Conservation (phyloP, 1,284 basidiomycete genomes). For the Phaffia rhodozyma region DNA sequence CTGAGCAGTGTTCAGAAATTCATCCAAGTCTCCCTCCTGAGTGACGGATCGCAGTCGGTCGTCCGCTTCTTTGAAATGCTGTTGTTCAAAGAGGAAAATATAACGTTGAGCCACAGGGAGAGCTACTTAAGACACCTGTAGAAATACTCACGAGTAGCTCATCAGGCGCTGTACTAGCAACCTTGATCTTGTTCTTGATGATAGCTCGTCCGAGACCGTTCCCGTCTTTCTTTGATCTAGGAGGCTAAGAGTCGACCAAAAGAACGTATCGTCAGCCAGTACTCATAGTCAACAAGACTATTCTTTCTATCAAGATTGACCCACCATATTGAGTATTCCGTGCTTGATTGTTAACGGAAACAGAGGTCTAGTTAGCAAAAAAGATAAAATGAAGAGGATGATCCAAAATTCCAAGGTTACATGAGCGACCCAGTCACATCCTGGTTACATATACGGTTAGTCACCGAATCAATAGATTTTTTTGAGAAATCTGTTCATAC, state of each 20-base stretch:
- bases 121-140: neutral
- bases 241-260: conserved; percentile 10
- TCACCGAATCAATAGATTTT: too few species aligned
- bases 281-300: too few species aligned
- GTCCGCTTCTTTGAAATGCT: conserved; percentile 71
- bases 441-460: too few species aligned
- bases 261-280: too few species aligned
- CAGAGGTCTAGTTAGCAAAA: too few species aligned
- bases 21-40: conserved; percentile 89
- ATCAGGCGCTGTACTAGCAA: conserved; percentile 53
- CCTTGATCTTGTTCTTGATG: conserved; percentile 67
- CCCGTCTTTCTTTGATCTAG: conserved; percentile 32
- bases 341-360: too few species aligned
- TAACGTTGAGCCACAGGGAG: neutral
- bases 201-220: conserved; percentile 67
- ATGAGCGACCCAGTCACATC: too few species aligned
- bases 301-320: too few species aligned
- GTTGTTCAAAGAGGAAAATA: neutral
- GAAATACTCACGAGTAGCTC: conserved; percentile 52
- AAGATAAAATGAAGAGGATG: too few species aligned
- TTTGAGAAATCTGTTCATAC: too few species aligned
- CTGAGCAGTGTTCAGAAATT: conserved; percentile 89
- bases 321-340: neutral
- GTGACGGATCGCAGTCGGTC: conserved; percentile 81
- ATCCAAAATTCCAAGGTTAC: too few species aligned